Conservation (phyloP, 345 rosid genomes). For the Salix udensis region DNA sequence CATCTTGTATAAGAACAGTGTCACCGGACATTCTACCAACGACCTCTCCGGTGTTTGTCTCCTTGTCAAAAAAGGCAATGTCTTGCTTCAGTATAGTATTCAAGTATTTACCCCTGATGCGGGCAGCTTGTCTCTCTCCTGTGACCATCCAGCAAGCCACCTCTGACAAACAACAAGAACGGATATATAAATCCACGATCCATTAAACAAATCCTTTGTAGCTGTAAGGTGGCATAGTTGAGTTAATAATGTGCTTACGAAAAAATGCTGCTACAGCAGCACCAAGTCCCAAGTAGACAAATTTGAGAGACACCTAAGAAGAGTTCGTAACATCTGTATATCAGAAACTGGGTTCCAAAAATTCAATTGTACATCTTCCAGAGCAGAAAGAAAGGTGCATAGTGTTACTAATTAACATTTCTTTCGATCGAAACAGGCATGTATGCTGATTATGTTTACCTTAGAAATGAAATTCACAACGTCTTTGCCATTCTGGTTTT, state of each 20-base stretch:
- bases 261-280: slow-evolving; percentile 58
- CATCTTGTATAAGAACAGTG: slow-evolving; percentile 87
- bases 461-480: slow-evolving; percentile 44
- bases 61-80: slow-evolving; percentile 68
- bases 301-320: slow-evolving; percentile 61
- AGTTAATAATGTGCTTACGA: slow-evolving; percentile 48
- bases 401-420: neutral
- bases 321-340: neutral
- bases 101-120: slow-evolving; percentile 66
- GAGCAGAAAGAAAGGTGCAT: neutral
- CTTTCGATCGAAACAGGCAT: neutral
- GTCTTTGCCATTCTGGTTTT: slow-evolving; percentile 42
- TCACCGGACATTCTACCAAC: slow-evolving; percentile 97
- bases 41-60: slow-evolving; percentile 84
- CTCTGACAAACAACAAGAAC: slow-evolving; percentile 44
- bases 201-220: neutral
- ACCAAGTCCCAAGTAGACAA: slow-evolving; percentile 73
- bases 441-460: slow-evolving; percentile 33
- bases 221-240: neutral
- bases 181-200: too few relatives aligned
- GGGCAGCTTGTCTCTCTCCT: slow-evolving; percentile 80
- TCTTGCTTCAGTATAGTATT: slow-evolving; percentile 78
- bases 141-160: slow-evolving; percentile 84
- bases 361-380: neutral
- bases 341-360: neutral